Evolutionary conservation across 352 stramenopile genomes (phyloP), one percentile per base, ranked within the genome.

Genomic region (Phytophthora megakarya): DNA sequence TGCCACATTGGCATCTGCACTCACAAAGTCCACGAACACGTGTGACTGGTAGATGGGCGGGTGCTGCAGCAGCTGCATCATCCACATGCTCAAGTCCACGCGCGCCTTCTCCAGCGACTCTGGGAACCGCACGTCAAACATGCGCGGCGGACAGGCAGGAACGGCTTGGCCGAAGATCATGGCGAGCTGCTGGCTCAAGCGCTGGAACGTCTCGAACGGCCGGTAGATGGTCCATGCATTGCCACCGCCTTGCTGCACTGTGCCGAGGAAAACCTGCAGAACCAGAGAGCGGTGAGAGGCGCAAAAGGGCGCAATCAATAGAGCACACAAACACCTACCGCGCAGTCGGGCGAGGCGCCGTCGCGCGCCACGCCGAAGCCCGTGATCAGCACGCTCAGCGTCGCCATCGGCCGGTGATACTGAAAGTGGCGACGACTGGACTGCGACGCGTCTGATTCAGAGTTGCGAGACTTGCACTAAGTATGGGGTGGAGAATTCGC

Each of bases 1-100:
- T 54, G 81, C 47, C 56, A 89, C 78, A 25, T 95, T 95, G 65
- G 86, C 86, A 42, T 95, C 86, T 19, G 72, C 72, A 52, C 77
- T 91, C 42, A 93, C 73, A 63, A 95, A 95, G 46, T 95, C 83
- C 37, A 92, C 69, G 55, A 95, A 93, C 5, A 89, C 80, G 52
- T 92, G 86, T 45, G 83, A 94, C 70, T 90, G 82, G 62, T 83
- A 89, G 58, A 94, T 81, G n/a, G 86, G 78, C 45, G 82, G 68
- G 67, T 95, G 82, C 51, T 88, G 81, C 46, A 93, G 66, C 12
- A 95, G 70, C 62, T 93, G 84, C 73, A 89, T 84, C 37, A 95
- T 70, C 86, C 86, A 95, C 73, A 91, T 88, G 23, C 71, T 83
- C 52, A 95, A 58, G 30, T 93, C 86, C 40, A 85, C 72, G 28